phyloP scores from a whole-genome alignment of 2,329 filamentous ascomycete genomes.

The Pestalotiopsis sp. region DNA sequence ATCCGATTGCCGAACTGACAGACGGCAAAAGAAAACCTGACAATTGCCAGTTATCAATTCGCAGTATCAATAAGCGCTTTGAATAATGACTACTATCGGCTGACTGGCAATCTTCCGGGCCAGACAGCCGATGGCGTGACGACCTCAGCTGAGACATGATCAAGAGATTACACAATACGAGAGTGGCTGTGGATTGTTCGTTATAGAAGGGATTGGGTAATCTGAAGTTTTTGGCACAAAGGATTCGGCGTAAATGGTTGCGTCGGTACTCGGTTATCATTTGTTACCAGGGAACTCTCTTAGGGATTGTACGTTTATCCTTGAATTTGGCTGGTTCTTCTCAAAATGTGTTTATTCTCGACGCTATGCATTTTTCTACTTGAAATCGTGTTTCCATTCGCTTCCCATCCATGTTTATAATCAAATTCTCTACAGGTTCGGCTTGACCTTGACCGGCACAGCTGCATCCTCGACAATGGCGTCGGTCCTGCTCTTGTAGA shows the following conservation, averaged over 20 bases:
- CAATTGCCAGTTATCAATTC: background rate
- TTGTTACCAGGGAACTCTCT: too few species aligned
- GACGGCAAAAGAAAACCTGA: background rate
- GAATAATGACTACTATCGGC: background rate
- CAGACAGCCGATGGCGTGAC: background rate
- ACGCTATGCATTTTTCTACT: background rate
- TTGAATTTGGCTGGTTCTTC: background rate
- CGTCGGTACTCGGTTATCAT: background rate
- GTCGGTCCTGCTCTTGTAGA: constrained; percentile 33
- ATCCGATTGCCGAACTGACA: background rate
- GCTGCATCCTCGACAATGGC: constrained; percentile 15
- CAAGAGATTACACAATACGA: background rate
- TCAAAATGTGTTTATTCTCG: background rate
- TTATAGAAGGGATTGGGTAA: too few species aligned
- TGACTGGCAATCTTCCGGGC: background rate
- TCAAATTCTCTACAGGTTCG: background rate
- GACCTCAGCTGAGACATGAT: background rate
- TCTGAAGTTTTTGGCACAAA: background rate
- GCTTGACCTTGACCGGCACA: constrained; percentile 16
- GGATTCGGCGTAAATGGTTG: background rate
- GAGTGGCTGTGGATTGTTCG: background rate
- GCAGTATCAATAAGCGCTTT: background rate
- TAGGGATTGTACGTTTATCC: background rate
- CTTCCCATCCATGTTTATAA: background rate
- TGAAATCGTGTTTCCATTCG: background rate